A percentile compares a stretch with the other conserved stretches of the same genome.
These are phyloP conservation scores for Helicocarpus griseus DNA, from an alignment of 2,329 filamentous ascomycete genomes.

Conservation along the genomic window DNA sequence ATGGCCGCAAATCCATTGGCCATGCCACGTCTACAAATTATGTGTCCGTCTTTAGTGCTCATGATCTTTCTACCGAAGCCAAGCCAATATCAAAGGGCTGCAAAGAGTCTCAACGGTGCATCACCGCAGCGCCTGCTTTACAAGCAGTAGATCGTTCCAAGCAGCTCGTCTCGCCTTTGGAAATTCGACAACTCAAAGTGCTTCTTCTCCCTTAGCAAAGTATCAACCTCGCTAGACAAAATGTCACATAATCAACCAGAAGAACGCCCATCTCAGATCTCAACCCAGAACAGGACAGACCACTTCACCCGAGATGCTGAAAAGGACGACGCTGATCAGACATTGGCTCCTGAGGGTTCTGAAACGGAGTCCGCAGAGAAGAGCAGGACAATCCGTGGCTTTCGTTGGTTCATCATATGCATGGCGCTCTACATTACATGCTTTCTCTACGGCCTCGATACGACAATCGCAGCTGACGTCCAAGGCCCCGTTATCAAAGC, in stretches of 20 bases:
- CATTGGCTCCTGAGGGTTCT: background rate
- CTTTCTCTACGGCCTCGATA: background rate
- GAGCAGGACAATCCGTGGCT: background rate
- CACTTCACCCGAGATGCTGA: background rate
- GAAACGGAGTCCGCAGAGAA: background rate
- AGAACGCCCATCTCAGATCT: background rate
- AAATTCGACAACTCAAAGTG: no score
- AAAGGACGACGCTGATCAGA: background rate
- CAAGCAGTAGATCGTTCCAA: no score
- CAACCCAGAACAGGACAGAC: background rate
- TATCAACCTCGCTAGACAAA: background rate
- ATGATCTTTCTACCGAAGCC: no score
- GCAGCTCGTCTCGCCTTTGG: no score
- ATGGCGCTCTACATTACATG: background rate
- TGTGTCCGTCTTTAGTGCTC: no score
- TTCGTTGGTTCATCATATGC: background rate
- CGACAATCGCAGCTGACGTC: background rate
- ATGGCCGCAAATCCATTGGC: no score
- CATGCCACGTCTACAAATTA: no score
- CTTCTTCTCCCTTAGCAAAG: no score
- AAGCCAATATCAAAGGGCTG: no score
- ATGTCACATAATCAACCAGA: background rate
- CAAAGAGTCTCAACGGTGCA: no score
- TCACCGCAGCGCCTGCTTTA: no score
- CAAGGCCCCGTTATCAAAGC: slow-evolving; percentile 21